Evolutionary conservation across 176 grass and related monocot genomes (phyloP).

Genomic region (Oryza glaberrima): DNA sequence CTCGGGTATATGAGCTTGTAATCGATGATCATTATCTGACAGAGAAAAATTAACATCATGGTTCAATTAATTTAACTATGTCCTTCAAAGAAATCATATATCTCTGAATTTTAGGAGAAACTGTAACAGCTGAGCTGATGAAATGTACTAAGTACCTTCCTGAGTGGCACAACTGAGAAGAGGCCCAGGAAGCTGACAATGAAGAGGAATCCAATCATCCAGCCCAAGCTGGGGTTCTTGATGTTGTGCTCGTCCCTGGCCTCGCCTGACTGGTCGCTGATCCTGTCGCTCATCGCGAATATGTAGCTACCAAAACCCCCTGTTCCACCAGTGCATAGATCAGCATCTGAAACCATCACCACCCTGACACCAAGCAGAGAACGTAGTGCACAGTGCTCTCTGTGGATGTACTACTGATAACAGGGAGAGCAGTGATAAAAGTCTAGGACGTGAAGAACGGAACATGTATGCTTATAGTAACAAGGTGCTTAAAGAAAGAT

Average conservation of each 20-base stretch:
- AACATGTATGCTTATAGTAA: not conserved
- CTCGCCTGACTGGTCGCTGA: slow-evolving; percentile 40
- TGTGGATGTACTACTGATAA: not conserved
- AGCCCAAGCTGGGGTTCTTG: slow-evolving; percentile 55
- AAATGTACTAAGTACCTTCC: slow-evolving; percentile 41
- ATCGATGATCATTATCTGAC: slow-evolving; percentile 80
- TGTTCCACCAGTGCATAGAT: not conserved
- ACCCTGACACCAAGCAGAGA: not conserved
- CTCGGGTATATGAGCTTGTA: slow-evolving; percentile 88
- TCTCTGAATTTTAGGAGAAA: not conserved
- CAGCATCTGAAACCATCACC: not conserved
- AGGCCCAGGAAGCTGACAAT: slow-evolving; percentile 67
- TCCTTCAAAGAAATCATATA: not conserved
- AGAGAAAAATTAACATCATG: not conserved
- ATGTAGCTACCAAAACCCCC: slow-evolving; percentile 64
- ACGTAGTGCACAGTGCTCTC: not conserved
- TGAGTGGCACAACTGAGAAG: slow-evolving; percentile 59
- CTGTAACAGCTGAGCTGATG: not conserved
- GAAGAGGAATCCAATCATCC: slow-evolving; percentile 69
- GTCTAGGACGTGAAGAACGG: not conserved
- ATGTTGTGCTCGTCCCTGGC: slow-evolving; percentile 25
- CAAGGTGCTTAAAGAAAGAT: not conserved
- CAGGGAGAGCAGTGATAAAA: not conserved
- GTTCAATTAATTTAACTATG: not conserved
- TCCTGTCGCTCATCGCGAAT: slow-evolving; percentile 53